Percentiles rank a stretch among this genome's conserved stretches.
These are phyloP conservation scores for Macaranga tanarius DNA, from an alignment of 441 rosid genomes.

Conservation along the genomic window DNA sequence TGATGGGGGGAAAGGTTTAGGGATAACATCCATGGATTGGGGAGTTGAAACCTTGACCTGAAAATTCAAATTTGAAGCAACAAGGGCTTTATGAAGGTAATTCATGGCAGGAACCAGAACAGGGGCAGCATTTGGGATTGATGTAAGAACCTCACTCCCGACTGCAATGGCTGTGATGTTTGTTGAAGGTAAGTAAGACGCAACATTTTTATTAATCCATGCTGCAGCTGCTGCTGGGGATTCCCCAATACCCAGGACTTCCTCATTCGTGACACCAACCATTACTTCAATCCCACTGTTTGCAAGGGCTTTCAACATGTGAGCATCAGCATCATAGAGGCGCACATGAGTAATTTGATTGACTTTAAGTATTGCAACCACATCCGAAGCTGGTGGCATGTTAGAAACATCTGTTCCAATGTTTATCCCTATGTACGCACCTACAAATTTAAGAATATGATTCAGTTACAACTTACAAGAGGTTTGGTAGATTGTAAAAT, in stretches of 20 bases:
- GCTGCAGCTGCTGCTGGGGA: constrained; percentile 72
- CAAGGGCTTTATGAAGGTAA: constrained; percentile 80
- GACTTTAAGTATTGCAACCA: constrained; percentile 54
- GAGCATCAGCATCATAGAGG: constrained; percentile 74
- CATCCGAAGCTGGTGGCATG: constrained; percentile 64
- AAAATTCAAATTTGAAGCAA: constrained; percentile 75
- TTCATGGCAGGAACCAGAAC: constrained; percentile 75
- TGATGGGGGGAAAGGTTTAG: constrained; percentile 89
- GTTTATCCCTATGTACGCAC: constrained; percentile 81
- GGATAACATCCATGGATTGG: constrained; percentile 76
- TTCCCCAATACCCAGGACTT: constrained; percentile 72
- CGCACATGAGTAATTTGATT: constrained; percentile 78
- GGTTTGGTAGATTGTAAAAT: constrained; percentile 8
- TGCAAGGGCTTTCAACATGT: constrained; percentile 81
- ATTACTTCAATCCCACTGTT: constrained; percentile 73
- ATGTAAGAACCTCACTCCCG: constrained; percentile 85
- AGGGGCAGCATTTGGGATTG: constrained; percentile 66
- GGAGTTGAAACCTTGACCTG: constrained; percentile 82
- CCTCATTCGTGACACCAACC: constrained; percentile 76
- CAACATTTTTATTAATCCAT: constrained; percentile 85
- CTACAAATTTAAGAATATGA: constrained; percentile 38
- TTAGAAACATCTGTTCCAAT: constrained; percentile 72
- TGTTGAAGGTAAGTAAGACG: constrained; percentile 76
- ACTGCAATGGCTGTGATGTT: constrained; percentile 91
- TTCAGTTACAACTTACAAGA: constrained; percentile 22